Base-by-base conservation (phyloP, 768 basidiomycete genomes). In the Phylloporus sp. region DNA sequence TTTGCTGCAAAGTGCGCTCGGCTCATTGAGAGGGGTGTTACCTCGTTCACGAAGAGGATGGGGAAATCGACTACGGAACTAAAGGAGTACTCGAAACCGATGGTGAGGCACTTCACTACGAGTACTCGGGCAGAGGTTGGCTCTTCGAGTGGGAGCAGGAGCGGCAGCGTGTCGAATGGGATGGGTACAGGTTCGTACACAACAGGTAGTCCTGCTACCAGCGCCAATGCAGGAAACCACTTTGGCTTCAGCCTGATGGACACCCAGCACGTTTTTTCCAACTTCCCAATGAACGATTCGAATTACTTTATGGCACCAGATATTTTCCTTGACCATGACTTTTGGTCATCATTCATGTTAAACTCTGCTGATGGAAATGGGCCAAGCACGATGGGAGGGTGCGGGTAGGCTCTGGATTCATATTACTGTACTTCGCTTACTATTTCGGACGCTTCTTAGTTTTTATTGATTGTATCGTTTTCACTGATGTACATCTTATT, bases 321-420 rank as follows among this genome's bases (percentile, higher is more conserved):
- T 50, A 59, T 74, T 43, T 72, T 77, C 50, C 65, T 73, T 36
- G 75, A 77, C 50, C 64, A 69, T 24, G 68, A 70, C 9, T 77
- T 76, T 53, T 76, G 75, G 75, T 61, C 69, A 20, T 70, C 72
- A 6, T 76, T 76, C 35, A 64, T 76, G 62, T 62, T 62, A 13
- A 72, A 69, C 47, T 53, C 73, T 44, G 46, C 64, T 3, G 66
- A 66, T 39, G 65, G 52, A 12, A 50, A 36, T 42, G 49, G 54
- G 53, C 52, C 53, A 43, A 34, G 22, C 31, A 52, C 55, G 48
- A 54, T 56, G 43, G 47, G 54, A 12, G 29, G 58, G 8, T 58
- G 39, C 15, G 24, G 10, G 24, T 28, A 28, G 43, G n/a, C n/a
- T 20, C 28, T 13, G 16, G 18, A 13, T 6, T 29, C 27, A 20